Evolutionary conservation across 2,329 filamentous ascomycete species (phyloP).

Genomic region (Ascomycota sp.): DNA sequence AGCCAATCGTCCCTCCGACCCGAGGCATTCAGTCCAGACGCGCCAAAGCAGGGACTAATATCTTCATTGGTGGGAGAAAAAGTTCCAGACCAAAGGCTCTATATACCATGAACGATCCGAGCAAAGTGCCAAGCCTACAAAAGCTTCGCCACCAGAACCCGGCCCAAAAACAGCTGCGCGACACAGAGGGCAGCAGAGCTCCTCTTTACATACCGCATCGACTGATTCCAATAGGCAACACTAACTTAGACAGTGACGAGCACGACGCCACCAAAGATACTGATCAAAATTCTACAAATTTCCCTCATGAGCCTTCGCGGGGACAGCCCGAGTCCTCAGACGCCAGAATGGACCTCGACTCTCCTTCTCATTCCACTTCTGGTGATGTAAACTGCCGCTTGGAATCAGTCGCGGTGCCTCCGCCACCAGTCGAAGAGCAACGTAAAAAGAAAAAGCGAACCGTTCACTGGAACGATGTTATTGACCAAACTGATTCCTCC

Average conservation of each 20-base stretch:
- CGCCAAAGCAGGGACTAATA: constrained; percentile 12
- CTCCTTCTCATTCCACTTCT: neutral
- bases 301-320: neutral
- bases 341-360: neutral
- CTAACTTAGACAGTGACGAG: too few species aligned
- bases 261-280: too few species aligned
- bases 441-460: neutral
- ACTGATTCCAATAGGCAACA: constrained; percentile 10
- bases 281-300: neutral
- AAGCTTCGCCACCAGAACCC: constrained; percentile 14
- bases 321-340: neutral
- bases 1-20: too few species aligned
- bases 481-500: neutral
- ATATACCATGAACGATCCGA: constrained; percentile 18
- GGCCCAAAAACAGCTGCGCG: constrained; percentile 19
- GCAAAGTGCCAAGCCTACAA: constrained; percentile 19
- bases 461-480: constrained; percentile 1
- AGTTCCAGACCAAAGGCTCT: constrained; percentile 15
- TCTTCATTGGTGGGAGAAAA: constrained; percentile 22
- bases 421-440: neutral
- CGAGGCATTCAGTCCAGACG: neutral
- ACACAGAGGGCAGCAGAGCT: constrained; percentile 18
- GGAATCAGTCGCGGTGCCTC: too few species aligned
- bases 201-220: constrained; percentile 13
- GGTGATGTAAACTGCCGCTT: too few species aligned